phyloP scores from a whole-genome alignment of 2,329 filamentous ascomycete species.

The Parastagonospora avenae region DNA sequence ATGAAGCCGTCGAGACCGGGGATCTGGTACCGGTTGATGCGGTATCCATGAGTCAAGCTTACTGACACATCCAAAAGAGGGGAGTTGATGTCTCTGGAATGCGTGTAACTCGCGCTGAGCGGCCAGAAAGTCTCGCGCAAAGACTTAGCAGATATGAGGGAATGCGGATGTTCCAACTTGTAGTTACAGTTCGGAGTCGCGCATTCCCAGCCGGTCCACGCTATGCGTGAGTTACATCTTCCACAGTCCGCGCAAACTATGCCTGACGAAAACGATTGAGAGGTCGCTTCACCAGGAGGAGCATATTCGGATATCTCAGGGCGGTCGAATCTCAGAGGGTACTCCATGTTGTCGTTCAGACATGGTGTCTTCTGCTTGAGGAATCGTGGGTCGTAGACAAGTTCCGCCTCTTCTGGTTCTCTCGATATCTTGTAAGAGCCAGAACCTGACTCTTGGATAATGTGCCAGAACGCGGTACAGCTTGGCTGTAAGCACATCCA shows the following conservation, averaged over 20 bases:
- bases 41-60: conserved; percentile 47
- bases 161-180: conserved; percentile 41
- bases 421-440: conserved; percentile 15
- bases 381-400: conserved; percentile 63
- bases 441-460: conserved; percentile 16
- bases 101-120: conserved; percentile 39
- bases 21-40: conserved; percentile 54
- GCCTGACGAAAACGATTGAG: conserved; percentile 62
- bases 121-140: conserved; percentile 46
- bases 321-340: conserved; percentile 36
- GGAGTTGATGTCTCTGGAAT: conserved; percentile 35
- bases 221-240: conserved; percentile 64
- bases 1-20: conserved; percentile 53
- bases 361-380: conserved; percentile 59
- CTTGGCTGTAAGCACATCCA: conserved; percentile 64
- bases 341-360: conserved; percentile 44
- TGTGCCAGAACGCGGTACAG: conserved; percentile 63
- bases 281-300: conserved; percentile 54
- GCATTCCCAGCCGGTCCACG: conserved; percentile 69
- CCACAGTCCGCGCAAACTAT: conserved; percentile 70
- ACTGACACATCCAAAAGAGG: conserved; percentile 41
- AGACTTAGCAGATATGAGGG: conserved; percentile 30
- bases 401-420: conserved; percentile 37
- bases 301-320: conserved; percentile 40
- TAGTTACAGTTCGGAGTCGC: conserved; percentile 58